Conservation (phyloP, 768 basidiomycete genomes). For the Nidula microcarpa region DNA sequence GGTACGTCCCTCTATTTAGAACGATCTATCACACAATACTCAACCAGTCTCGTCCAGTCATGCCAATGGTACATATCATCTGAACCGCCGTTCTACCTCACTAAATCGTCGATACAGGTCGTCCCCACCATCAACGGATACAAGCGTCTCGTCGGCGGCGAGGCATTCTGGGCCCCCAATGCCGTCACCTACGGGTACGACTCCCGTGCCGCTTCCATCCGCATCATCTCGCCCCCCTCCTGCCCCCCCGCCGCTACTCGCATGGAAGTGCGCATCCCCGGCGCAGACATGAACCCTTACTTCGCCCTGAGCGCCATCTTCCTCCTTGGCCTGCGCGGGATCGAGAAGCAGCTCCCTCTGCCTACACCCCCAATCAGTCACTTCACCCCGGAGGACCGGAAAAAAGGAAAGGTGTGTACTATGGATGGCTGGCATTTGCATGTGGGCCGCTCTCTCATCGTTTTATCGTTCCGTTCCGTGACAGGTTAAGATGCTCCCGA, state of each 20-base stretch:
- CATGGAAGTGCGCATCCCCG: slow-evolving; percentile 91
- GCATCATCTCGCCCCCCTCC: slow-evolving; percentile 90
- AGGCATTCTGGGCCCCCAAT: slow-evolving; percentile 93
- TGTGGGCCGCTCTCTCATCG: too few species aligned
- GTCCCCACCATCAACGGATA: slow-evolving; percentile 96
- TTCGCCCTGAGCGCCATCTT: slow-evolving; percentile 88
- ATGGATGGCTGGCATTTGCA: background rate
- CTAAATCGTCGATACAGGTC: slow-evolving; percentile 35
- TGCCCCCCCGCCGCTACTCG: slow-evolving; percentile 80
- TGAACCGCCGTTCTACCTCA: background rate
- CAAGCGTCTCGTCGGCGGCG: slow-evolving; percentile 92
- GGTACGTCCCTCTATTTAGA: slow-evolving; percentile 40
- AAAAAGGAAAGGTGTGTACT: slow-evolving; percentile 46
- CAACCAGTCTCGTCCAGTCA: slow-evolving; percentile 37
- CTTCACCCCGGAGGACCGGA: slow-evolving; percentile 51
- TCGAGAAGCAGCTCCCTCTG: slow-evolving; percentile 69
- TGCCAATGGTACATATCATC: slow-evolving; percentile 64
- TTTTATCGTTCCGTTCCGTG: slow-evolving; percentile 4
- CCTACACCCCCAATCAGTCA: slow-evolving; percentile 68
- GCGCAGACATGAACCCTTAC: slow-evolving; percentile 96
- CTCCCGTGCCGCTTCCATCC: slow-evolving; percentile 86
- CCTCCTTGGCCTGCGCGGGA: slow-evolving; percentile 82
- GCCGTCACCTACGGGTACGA: slow-evolving; percentile 95
- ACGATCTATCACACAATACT: slow-evolving; percentile 1
- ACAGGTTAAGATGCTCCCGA: slow-evolving; percentile 73